Evolutionary conservation across 2,329 filamentous ascomycete species (phyloP).

Genomic region (Sarocladium strictum): DNA sequence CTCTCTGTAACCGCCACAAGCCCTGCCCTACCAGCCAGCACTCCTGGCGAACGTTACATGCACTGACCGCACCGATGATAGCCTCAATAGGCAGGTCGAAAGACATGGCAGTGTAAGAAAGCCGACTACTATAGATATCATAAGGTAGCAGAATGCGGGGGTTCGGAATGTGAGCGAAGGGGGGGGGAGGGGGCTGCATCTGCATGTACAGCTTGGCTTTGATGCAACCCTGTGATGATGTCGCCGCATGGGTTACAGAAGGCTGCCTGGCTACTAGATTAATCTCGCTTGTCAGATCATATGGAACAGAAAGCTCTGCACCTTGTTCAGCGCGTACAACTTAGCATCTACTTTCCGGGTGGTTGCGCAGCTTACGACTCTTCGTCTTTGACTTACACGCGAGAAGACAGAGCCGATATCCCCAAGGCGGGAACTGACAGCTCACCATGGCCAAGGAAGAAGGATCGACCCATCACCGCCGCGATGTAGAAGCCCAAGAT

Average conservation of each 20-base stretch:
- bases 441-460: slow-evolving; percentile 5
- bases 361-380: not conserved
- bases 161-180: slow-evolving; percentile 6
- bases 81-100: slow-evolving; percentile 7
- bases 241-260: not conserved
- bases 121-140: too few relatives aligned
- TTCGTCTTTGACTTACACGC: not conserved
- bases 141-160: slow-evolving; percentile 8
- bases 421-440: not conserved
- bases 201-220: not conserved
- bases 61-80: not conserved
- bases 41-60: not conserved
- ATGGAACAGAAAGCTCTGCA: not conserved
- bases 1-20: too few relatives aligned
- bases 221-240: not conserved
- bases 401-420: not conserved
- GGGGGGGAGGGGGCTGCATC: not conserved
- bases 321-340: too few relatives aligned
- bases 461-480: not conserved
- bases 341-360: too few relatives aligned
- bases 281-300: not conserved
- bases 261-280: not conserved
- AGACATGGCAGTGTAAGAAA: not conserved
- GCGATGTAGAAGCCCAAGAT: not conserved
- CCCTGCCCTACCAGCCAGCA: too few relatives aligned